phyloP scores from a whole-genome alignment of 2,329 filamentous ascomycete genomes.

The Sphaerulina populicola region DNA sequence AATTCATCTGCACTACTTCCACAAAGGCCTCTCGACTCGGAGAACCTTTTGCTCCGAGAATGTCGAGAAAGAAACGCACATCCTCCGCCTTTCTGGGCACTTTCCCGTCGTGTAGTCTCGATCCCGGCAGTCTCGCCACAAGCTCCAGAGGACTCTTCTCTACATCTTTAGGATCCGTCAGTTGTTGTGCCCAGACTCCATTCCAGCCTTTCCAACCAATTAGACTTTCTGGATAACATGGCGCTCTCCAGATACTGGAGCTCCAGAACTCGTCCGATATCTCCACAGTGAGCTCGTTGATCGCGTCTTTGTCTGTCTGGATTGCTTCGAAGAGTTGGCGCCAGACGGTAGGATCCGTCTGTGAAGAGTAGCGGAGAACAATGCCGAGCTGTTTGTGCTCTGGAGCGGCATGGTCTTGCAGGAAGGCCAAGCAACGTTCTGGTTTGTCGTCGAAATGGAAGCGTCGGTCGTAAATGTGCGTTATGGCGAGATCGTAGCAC shows the following conservation, averaged over 20 bases:
- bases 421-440: conserved; percentile 9
- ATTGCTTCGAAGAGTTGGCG: conserved; percentile 6
- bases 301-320: neutral
- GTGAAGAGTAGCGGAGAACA: conserved; percentile 2
- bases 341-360: conserved; percentile 10
- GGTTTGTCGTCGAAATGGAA: conserved; percentile 8
- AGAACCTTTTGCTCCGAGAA: neutral
- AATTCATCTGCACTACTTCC: conserved; percentile 8
- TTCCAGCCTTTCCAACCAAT: conserved; percentile 8
- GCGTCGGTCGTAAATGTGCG: conserved; percentile 6
- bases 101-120: neutral
- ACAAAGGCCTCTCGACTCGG: conserved; percentile 10
- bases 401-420: conserved; percentile 7
- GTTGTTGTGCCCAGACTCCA: conserved; percentile 1
- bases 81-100: conserved; percentile 7
- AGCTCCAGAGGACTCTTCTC: conserved; percentile 6
- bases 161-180: neutral
- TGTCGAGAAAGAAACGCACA: conserved; percentile 9
- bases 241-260: conserved; percentile 1
- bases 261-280: conserved; percentile 10
- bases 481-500: conserved; percentile 5
- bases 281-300: conserved; percentile 8
- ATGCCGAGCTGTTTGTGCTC: conserved; percentile 1
- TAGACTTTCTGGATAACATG: conserved; percentile 5
- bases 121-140: conserved; percentile 8